These are phyloP conservation scores for Mortierella sp. DNA, from an alignment of 371 early-diverging fungal species.

Conservation along the genomic window DNA sequence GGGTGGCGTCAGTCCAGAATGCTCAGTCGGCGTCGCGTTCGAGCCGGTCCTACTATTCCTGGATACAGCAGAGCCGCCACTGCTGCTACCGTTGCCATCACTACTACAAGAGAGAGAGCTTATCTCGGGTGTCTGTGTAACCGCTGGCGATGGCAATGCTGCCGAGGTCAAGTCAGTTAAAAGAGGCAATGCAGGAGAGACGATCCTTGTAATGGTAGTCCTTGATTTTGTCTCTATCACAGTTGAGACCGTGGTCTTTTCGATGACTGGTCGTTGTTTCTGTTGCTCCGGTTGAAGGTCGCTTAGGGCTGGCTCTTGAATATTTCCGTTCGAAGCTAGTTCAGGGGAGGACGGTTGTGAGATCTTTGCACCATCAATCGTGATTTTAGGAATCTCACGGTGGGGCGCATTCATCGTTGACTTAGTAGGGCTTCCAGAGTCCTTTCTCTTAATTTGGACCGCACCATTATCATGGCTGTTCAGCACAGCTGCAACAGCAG, in stretches of 20 bases:
- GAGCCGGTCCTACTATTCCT: constrained; percentile 1
- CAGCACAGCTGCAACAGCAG: background rate
- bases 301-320: too few species aligned
- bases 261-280: too few species aligned
- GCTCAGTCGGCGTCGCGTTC: background rate
- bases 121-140: too few species aligned
- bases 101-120: too few species aligned
- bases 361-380: background rate
- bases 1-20: too few species aligned
- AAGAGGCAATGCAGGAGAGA: constrained; percentile 25
- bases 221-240: background rate
- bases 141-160: constrained; percentile 13
- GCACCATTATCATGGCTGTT: background rate
- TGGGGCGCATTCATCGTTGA: too few species aligned
- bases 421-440: background rate
- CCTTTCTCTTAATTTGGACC: background rate
- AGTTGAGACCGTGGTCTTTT: background rate
- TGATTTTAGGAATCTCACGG: constrained; percentile 1
- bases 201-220: background rate
- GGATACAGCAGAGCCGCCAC: background rate
- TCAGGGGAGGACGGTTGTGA: background rate
- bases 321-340: too few species aligned
- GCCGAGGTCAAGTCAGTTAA: constrained; percentile 44
- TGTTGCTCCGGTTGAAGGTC: too few species aligned
- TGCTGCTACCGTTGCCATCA: background rate